Conservation (phyloP, 331 rosid species). For the Rhamnella rubrinervis region DNA sequence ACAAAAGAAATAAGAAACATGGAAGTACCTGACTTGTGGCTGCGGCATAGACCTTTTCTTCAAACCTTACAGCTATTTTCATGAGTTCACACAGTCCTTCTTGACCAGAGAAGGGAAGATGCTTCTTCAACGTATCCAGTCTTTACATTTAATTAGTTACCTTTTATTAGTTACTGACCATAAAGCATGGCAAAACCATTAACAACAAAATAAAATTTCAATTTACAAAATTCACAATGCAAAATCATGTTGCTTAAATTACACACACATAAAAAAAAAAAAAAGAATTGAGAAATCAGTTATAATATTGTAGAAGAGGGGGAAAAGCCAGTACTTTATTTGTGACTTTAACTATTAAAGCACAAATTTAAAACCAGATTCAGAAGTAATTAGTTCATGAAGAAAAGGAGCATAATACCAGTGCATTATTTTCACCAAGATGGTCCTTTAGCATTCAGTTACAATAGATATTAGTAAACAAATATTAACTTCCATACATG, state of each 20-base stretch:
- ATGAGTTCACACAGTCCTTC: slow-evolving; percentile 55
- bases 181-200: background rate
- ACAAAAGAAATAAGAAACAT: background rate
- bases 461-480: too few relatives aligned
- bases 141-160: slow-evolving; percentile 23
- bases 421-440: too few relatives aligned
- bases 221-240: background rate
- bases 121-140: slow-evolving; percentile 67
- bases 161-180: background rate
- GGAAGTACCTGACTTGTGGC: slow-evolving; percentile 65
- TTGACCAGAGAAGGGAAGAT: slow-evolving; percentile 53
- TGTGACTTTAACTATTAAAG: too few relatives aligned
- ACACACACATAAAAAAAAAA: background rate
- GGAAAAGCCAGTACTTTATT: too few relatives aligned
- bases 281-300: too few relatives aligned
- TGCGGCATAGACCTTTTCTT: slow-evolving; percentile 57
- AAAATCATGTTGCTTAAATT: background rate
- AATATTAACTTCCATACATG: too few relatives aligned
- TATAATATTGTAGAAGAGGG: background rate
- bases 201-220: background rate
- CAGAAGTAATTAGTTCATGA: too few relatives aligned
- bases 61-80: slow-evolving; percentile 69
- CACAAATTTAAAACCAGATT: too few relatives aligned
- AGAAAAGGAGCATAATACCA: too few relatives aligned
- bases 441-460: too few relatives aligned